Evolutionary conservation across 139 green algal species (phyloP), one percentile per base, ranked within the genome.

Genomic region (Pseudopediastrum boryanum): DNA sequence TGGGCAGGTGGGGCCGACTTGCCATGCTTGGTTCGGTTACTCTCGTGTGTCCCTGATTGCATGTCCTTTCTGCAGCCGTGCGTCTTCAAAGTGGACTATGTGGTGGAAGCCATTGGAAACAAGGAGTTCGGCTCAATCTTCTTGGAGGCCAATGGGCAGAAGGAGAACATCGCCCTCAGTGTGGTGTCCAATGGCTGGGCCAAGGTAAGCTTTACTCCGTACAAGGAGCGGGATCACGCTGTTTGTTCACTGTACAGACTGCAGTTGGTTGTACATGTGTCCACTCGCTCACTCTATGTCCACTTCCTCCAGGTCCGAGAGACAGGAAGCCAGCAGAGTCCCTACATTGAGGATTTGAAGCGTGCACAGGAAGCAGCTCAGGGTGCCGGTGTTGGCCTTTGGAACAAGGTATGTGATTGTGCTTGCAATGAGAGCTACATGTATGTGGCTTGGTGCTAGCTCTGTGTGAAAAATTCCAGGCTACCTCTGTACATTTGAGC

Each of bases 111-210:
- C 36, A 90, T 95, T 16, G 87, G 85, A 44, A 91, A 90, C 56
- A 86, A 93, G 7, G 95, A 98, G 84, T 99, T 99, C 83, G 96
- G 95, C 69, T 92, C 83, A 12, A 87, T 99, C 0, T 98, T 98
- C 79, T 59, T 98, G 2, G 51, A 81, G 48, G 67, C 52, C 36
- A 39, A 44, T 23, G 21, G 36, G 27, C 76, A 84, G 52, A 85
- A 89, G 46, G 88, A 97, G 38, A 98, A 99, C 70, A 74, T 97
- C 12, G 89, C 89, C 0, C 29, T 97, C 3, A 51, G 69, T 0
- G 83, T 96, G 5, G 92, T 95, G 2, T 43, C 86, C 1, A 80
- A 71, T 2, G 96, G 96, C 38, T 97, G 90, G 91, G 89, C 94
- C 29, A 94, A 94, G 89, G 95, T 97, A 50, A 23, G 87, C 1